phyloP scores from a whole-genome alignment of 495 filamentous ascomycete genomes.

The Neurospora sp. region DNA sequence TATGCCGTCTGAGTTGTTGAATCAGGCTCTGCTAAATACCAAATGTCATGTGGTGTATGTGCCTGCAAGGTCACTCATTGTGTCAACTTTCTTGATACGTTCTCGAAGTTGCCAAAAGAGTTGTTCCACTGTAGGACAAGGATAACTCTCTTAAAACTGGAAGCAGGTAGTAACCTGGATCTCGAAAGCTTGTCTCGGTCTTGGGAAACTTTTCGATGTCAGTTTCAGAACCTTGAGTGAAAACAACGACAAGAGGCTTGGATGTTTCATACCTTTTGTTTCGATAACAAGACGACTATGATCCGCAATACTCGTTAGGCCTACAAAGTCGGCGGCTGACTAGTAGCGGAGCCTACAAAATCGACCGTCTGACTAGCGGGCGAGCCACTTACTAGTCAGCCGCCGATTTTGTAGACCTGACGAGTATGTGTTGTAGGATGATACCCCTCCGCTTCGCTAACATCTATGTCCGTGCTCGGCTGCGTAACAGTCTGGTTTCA shows the following conservation, averaged over 20 bases:
- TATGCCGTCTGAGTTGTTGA: not conserved
- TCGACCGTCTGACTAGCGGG: too few relatives aligned
- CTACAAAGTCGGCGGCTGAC: too few relatives aligned
- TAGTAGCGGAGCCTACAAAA: too few relatives aligned
- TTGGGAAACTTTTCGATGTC: not conserved
- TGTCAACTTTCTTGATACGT: not conserved
- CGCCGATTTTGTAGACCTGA: too few relatives aligned
- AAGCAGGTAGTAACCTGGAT: not conserved
- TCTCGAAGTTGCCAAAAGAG: not conserved
- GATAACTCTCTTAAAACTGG: not conserved
- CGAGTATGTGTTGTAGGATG: not conserved
- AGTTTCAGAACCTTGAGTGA: not conserved
- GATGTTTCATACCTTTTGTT: not conserved
- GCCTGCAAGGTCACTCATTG: not conserved
- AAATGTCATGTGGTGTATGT: not conserved
- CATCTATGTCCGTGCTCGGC: not conserved
- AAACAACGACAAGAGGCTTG: not conserved
- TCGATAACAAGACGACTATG: not conserved
- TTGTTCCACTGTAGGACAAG: not conserved
- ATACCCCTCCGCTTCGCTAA: not conserved
- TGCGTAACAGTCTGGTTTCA: not conserved
- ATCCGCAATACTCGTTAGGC: not conserved
- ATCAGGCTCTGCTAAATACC: not conserved
- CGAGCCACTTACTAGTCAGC: too few relatives aligned
- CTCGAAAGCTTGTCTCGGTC: not conserved